Evolutionary conservation across 768 basidiomycete genomes (phyloP), one percentile per base, ranked within the genome.

Genomic region (Boletellus sp.): DNA sequence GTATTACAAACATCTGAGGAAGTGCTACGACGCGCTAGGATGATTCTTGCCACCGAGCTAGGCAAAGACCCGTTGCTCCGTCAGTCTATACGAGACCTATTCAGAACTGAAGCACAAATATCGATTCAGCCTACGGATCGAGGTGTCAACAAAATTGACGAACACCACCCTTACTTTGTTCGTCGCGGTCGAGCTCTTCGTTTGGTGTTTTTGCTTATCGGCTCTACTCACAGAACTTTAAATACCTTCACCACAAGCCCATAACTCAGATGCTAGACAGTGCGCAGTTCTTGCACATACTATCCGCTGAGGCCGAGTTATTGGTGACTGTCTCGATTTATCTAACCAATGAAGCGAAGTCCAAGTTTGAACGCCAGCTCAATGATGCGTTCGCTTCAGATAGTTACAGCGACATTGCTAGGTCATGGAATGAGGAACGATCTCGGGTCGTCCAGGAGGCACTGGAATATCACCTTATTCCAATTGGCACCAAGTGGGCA

Each of bases 1-100:
- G 82, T 79, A 52, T 75, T 79, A 2, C 76, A 77, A 57, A 61
- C 79, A 10, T 71, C 84, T 1, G 84, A 90, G 48, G 86, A 90
- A 46, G 65, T 89, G 23, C 77, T 93, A 40, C 76, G 76, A 41
- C 80, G 80, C 31, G 89, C 91, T 10, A 81, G 90, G 42, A 79
- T 90, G 75, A 86, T 98, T 48, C 71, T 98, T 41, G 79, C 87
- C 6, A 91, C 89, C 0, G 96, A 98, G 65, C 78, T 98, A 16
- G 90, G 90, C 31, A 94, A 90, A 63, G 95, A 99, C 65, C 95
- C 95, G 12, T 71, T 92, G 11, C 78, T 99, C 26, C 78, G 92
- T 36, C 83, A 84, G 54, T 77, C 83, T 49, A 83, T 92, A 44
- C 83, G 96, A 45, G 76, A 83, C 48, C 63, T 80, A 33, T 94